A percentile compares a stretch with the other conserved stretches of the same genome.
These are phyloP conservation scores for Aspergillus pseudonomiae DNA, from an alignment of 2,329 filamentous ascomycete species.

Conservation along the genomic window DNA sequence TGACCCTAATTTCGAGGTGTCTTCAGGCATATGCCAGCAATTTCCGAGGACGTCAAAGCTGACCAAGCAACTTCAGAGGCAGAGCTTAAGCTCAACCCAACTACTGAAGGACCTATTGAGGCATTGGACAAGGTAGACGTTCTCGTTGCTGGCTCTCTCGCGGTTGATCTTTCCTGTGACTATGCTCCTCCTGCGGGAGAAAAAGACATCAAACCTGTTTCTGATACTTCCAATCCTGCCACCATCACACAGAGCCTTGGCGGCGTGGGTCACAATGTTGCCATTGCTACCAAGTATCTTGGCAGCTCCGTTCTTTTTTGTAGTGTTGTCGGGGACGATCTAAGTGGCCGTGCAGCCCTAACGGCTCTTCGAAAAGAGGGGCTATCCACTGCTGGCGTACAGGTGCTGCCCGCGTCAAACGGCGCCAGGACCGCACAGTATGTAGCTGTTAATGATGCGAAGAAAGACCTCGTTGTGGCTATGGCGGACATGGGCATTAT, in stretches of 20 bases:
- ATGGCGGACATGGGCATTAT: constrained; percentile 97
- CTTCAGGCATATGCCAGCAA: constrained; percentile 42
- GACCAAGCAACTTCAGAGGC: constrained; percentile 26
- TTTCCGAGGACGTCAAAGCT: constrained; percentile 28
- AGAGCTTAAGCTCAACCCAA: constrained; percentile 17
- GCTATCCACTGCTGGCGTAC: constrained; percentile 68
- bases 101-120: constrained; percentile 11
- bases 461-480: constrained; percentile 82
- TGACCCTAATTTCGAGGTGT: constrained; percentile 40
- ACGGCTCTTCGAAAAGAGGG: constrained; percentile 62
- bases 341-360: constrained; percentile 74
- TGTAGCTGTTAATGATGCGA: constrained; percentile 80
- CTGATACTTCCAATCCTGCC: constrained; percentile 85
- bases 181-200: constrained; percentile 57
- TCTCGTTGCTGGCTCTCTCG: constrained; percentile 88
- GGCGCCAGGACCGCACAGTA: constrained; percentile 82
- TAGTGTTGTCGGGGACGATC: constrained; percentile 79
- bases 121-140: constrained; percentile 59
- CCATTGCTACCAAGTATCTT: constrained; percentile 75
- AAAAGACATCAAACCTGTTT: constrained; percentile 37
- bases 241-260: constrained; percentile 80
- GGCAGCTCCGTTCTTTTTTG: constrained; percentile 71
- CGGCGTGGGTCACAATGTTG: constrained; percentile 90
- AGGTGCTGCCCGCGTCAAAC: constrained; percentile 54
- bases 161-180: constrained; percentile 85